These are phyloP conservation scores for Aureobasidium lini DNA, from an alignment of 2,329 filamentous ascomycete species.

Conservation along the genomic window DNA sequence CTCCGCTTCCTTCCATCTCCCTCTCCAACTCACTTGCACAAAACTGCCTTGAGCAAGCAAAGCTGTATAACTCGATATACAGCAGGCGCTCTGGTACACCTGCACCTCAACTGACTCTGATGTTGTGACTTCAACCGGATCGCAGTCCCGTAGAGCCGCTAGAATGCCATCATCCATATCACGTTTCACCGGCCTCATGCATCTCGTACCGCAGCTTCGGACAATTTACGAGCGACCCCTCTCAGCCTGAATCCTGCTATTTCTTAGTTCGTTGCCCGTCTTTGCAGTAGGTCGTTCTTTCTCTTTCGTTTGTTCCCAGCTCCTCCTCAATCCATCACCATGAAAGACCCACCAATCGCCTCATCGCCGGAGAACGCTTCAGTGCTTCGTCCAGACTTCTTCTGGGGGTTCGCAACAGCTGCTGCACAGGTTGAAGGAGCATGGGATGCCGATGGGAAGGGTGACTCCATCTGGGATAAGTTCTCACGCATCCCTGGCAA, in stretches of 20 bases:
- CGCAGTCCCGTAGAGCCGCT: too few relatives aligned
- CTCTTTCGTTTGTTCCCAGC: neutral
- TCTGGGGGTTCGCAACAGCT: conserved; percentile 37
- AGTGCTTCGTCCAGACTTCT: conserved; percentile 30
- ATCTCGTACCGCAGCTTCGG: neutral
- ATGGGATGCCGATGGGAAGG: conserved; percentile 37
- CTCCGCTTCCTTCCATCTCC: neutral
- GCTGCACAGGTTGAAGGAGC: conserved; percentile 40
- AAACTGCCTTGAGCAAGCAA: too few relatives aligned
- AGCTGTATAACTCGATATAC: too few relatives aligned
- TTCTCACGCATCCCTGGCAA: conserved; percentile 26
- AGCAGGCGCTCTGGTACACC: too few relatives aligned
- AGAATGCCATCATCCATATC: neutral
- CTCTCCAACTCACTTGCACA: neutral
- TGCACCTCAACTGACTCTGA: too few relatives aligned
- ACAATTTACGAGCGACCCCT: neutral
- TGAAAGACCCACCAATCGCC: conserved; percentile 4
- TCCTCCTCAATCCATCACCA: neutral
- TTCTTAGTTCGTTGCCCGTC: too few relatives aligned
- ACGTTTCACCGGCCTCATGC: neutral
- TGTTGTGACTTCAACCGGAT: too few relatives aligned
- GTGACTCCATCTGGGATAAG: conserved; percentile 25
- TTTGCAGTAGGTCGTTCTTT: neutral
- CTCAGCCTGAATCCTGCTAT: neutral
- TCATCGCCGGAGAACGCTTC: conserved; percentile 3